Evolutionary conservation across 2,329 filamentous ascomycete genomes (phyloP), one percentile per base, ranked within the genome.

Genomic region (Rhynchosporium graminicola): DNA sequence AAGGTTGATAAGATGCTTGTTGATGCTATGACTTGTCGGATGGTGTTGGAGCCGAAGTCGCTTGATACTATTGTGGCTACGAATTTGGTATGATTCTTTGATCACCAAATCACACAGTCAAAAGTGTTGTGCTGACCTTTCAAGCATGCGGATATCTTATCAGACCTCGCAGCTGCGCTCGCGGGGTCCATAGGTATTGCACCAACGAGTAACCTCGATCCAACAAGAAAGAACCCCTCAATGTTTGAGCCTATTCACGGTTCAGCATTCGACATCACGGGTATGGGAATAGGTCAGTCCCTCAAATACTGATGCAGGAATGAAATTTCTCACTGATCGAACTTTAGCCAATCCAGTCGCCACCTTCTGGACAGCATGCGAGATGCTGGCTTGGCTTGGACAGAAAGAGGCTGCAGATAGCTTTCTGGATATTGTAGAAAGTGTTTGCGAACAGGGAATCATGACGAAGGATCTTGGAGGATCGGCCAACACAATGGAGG

Each of bases 101-200:
- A 20, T 20, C 1, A 55, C n/a, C 2, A 4, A 7, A 4, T 26
- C n/a, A 10, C 15, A n/a, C 10, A 42, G 36, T 47, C 13, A 29
- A 43, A 20, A 50, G 4, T 54, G 6, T 6, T 33, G 12, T 26
- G 9, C 46, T 61, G 36, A 57, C 31, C 8, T 28, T n/a, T 10
- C 20, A n/a, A 61, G 31, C 79, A 80, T 64, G 86, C 85, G 5
- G 87, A 90, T 65, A 89, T 90, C 56, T 80, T 91, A 4, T 89
- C 87, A 0, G 88, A 91, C 69, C 78, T 91, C 26, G 88, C 87
- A 5, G 87, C 88, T 13, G 86, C 87, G 0, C 77, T 90, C 6
- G 87, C 87, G 2, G 88, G 88, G 0, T 87, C 83, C 2, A 90
- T 91, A 64, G 87, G 88, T 8, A 90, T 91, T 62, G 88, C 88